Evolutionary conservation across 805 yeast genomes (phyloP), one percentile per base, ranked within the genome.

Genomic region (Barnettozyma vustinii): DNA sequence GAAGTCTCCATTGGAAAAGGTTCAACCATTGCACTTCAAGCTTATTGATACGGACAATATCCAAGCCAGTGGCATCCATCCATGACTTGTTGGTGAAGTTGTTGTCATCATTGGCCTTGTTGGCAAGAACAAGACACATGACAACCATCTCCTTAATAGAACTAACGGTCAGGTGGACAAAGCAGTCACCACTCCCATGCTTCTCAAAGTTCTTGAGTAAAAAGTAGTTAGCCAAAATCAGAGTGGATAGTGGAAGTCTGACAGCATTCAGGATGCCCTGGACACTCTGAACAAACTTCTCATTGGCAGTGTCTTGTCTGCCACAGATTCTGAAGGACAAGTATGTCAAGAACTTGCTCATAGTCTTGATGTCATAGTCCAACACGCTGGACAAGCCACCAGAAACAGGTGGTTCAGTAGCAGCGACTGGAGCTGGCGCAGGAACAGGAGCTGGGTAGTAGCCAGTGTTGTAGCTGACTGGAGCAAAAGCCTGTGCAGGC

Each of bases 51-150:
- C 75, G 67, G 2, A 61, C 61, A 43, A 87, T 73, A 7, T 79
- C 67, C 53, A 92, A 75, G 18, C 95, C 95, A 5, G 97, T 87
- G n/a, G 97, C 98, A 53, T 89, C 90, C 39, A 89, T 79, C 99
- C 99, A 92, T 8, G 97, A 88, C 61, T 82, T 83, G 70, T 92
- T 92, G 52, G 96, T 89, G 64, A 92, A 92, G 26, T 97, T 92
- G 69, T 92, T 90, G 70, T 92, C 99, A 68, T 92, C 98, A 64
- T 91, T 89, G 66, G 89, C 88, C 70, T 92, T 92, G 72, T 92
- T 92, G 42, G 97, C 96, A 52, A 92, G 72, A 35, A 92, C 79
- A 40, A 92, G 74, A 3, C 95, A 76, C 19, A 85, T 74, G 40
- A 84, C 81, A 39, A 89, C 63, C 71, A 76, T 62, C 70, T 74